Base-by-base conservation (phyloP, 2,329 filamentous ascomycete genomes). In the Kalaharituber pfeilii region DNA sequence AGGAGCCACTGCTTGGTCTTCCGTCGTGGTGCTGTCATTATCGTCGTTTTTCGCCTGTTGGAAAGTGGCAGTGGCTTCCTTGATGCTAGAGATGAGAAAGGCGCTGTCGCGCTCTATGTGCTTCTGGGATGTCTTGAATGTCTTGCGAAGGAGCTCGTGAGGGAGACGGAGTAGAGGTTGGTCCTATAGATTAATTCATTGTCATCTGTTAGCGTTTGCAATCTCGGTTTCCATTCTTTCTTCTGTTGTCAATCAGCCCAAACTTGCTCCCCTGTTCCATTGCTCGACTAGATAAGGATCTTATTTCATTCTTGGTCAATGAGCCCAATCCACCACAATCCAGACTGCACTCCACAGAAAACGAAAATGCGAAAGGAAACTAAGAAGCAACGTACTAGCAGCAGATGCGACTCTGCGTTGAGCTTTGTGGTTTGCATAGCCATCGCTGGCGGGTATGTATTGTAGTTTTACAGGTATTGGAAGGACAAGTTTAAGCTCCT, bases 111-210 rank as follows among this genome's bases (percentile, higher is more conserved):
- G 82, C 66, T 89, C 84, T 67, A 87, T 78, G 59, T 78, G 73
- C 65, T 82, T 80, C 67, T 87, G 84, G 44, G 84, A 84, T 2
- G 82, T 80, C 64, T 94, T 91, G 71, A 96, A 93, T 71, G 94
- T 96, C 68, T 91, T 89, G 54, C 87, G 83, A 22, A 93, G 81
- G 55, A 95, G 82, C 67, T 96, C 91, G 69, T 89, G 83, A 18
- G 91, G 91, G 22, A 96, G 79, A 29, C 88, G 86, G 62, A 98
- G 80, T 61, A 96, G 83, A 3, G 89, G 84, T 76, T 96, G 89
- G 66, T 98, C 91, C 42, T 47, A 22, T 25, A n/a, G 13, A 47
- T 47, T 15, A 47, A 25, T n/a, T n/a, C n/a, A n/a, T n/a, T n/a
- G n/a, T n/a, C n/a, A n/a, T n/a, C n/a, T n/a, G n/a, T n/a, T n/a